Evolutionary conservation across 176 grass and related monocot species (phyloP).

Genomic region (Ensete glaucum): DNA sequence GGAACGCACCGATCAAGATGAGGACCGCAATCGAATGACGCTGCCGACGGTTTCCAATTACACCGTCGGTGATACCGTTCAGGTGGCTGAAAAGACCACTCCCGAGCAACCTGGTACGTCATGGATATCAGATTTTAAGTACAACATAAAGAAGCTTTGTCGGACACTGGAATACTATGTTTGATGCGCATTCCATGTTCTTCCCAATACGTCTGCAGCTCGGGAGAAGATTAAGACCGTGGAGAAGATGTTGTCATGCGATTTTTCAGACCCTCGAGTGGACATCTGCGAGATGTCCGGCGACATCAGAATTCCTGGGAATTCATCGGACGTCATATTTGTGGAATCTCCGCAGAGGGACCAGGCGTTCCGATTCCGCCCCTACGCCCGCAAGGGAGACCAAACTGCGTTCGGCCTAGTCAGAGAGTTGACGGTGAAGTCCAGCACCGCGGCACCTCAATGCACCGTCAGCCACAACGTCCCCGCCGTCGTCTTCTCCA

Average conservation of each 20-base stretch:
- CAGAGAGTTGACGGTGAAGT: neutral
- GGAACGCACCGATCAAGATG: neutral
- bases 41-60: constrained; percentile 79
- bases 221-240: constrained; percentile 4
- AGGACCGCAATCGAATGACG: constrained; percentile 15
- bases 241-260: constrained; percentile 37
- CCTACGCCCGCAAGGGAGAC: constrained; percentile 52
- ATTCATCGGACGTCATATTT: constrained; percentile 36
- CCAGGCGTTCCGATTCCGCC: constrained; percentile 32
- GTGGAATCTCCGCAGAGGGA: constrained; percentile 22
- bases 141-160: no score
- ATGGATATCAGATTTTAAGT: no score
- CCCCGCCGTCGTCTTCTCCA: constrained; percentile 49
- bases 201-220: neutral
- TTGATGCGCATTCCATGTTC: no score
- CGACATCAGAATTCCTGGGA: constrained; percentile 49
- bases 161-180: no score
- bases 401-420: constrained; percentile 18
- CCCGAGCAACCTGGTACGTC: neutral
- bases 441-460: neutral
- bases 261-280: constrained; percentile 58
- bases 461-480: constrained; percentile 42
- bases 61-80: constrained; percentile 50
- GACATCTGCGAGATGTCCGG: constrained; percentile 50
- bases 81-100: constrained; percentile 2